phyloP scores from a whole-genome alignment of 495 filamentous ascomycete species.

The Aspergillus conjunctus region DNA sequence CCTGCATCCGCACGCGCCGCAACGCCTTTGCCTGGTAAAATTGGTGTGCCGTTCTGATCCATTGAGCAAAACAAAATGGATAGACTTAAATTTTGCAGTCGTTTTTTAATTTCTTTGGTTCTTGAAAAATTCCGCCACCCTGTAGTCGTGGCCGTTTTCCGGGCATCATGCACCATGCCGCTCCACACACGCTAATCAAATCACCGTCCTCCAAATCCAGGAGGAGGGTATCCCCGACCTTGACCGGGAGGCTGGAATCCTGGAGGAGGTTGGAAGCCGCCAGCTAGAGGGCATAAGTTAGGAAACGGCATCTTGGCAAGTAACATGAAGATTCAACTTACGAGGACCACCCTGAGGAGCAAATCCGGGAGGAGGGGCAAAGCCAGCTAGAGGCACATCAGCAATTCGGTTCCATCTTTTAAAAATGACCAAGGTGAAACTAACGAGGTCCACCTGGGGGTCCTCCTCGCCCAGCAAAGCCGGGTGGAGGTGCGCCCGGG shows the following conservation, averaged over 20 bases:
- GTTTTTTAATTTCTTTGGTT: conserved; percentile 10
- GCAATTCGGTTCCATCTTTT: conserved; percentile 15
- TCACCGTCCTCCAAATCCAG: conserved; percentile 79
- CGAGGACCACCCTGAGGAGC: conserved; percentile 59
- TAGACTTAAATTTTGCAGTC: conserved; percentile 4
- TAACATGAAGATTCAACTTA: conserved; percentile 42
- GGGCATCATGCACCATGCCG: conserved; percentile 21
- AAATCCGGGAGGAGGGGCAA: conserved; percentile 68
- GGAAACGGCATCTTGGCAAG: conserved; percentile 11
- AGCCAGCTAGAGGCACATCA: conserved; percentile 47
- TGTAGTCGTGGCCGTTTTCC: conserved; percentile 19
- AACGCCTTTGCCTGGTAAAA: conserved; percentile 50
- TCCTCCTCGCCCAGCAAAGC: conserved; percentile 77
- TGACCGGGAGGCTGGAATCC: conserved; percentile 66
- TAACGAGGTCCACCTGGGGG: conserved; percentile 63
- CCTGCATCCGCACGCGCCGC: conserved; percentile 51
- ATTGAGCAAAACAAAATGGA: conserved; percentile 9
- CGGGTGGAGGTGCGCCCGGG: conserved; percentile 67
- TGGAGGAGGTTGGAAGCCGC: conserved; percentile 69
- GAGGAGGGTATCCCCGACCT: conserved; percentile 70
- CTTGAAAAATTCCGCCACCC: conserved; percentile 10
- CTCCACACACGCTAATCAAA: conserved; percentile 26
- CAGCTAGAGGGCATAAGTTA: conserved; percentile 40
- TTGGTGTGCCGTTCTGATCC: conserved; percentile 32
- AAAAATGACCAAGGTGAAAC: conserved; percentile 28